These are phyloP conservation scores for Linum lewisii DNA, from an alignment of 345 rosid species.

Conservation along the genomic window DNA sequence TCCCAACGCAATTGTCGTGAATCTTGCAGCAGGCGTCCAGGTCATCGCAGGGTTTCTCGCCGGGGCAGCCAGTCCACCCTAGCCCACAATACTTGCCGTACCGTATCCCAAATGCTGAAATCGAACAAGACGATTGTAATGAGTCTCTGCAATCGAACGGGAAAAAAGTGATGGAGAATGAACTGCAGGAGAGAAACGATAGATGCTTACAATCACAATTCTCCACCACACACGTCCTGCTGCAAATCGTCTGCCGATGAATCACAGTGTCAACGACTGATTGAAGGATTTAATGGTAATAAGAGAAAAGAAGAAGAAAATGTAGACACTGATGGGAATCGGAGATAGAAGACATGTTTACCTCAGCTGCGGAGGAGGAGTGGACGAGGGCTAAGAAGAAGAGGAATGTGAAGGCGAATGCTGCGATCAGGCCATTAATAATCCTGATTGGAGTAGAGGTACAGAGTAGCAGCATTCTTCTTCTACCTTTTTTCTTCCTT, in stretches of 20 bases:
- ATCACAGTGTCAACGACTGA: background rate
- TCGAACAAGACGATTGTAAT: background rate
- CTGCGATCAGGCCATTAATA: conserved; percentile 12
- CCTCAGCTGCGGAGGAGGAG: conserved; percentile 31
- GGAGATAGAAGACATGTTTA: conserved; percentile 8
- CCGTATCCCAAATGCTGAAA: conserved; percentile 54
- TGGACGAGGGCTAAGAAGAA: conserved; percentile 24
- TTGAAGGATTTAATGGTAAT: background rate
- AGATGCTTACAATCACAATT: conserved; percentile 50
- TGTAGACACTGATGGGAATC: background rate
- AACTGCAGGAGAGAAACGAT: background rate
- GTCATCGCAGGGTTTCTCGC: conserved; percentile 82
- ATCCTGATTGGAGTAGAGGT: conserved; percentile 8
- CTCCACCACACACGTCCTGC: conserved; percentile 60
- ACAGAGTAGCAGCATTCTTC: conserved; percentile 7
- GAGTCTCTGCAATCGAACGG: too few species aligned
- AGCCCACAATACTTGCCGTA: conserved; percentile 94
- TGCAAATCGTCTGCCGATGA: conserved; percentile 47
- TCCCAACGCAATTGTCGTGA: conserved; percentile 72
- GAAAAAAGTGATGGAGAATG: background rate
- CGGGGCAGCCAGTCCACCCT: conserved; percentile 81
- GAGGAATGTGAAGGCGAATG: conserved; percentile 27
- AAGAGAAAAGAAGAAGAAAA: background rate
- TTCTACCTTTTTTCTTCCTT: conserved; percentile 1
- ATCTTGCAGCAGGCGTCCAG: conserved; percentile 81